Conservation (phyloP, 2,329 filamentous ascomycete genomes). For the Knufia petricola region DNA sequence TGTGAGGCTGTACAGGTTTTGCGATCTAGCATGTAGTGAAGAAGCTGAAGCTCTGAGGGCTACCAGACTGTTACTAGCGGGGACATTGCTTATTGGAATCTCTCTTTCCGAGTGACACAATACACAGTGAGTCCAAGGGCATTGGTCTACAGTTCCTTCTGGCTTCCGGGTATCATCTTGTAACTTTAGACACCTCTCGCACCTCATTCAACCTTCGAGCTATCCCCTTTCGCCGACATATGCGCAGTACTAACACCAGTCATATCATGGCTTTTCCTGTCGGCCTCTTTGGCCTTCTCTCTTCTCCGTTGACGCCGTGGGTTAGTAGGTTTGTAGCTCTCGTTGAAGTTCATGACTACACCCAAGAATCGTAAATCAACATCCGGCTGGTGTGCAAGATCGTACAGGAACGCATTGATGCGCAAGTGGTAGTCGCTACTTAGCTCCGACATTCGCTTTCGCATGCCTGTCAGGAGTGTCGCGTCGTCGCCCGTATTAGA, state of each 20-base stretch:
- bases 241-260: neutral
- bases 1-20: too few relatives aligned
- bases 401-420: conserved; percentile 74
- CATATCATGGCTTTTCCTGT: conserved; percentile 1
- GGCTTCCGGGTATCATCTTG: too few relatives aligned
- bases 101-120: too few relatives aligned
- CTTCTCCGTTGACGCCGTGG: conserved; percentile 43
- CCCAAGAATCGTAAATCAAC: conserved; percentile 92
- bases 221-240: conserved; percentile 13
- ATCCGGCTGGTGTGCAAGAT: conserved; percentile 86
- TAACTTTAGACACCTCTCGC: too few relatives aligned
- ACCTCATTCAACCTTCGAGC: neutral
- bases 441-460: conserved; percentile 62
- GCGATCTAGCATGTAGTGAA: too few relatives aligned
- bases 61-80: too few relatives aligned
- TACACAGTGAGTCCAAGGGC: too few relatives aligned
- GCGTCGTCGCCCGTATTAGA: conserved; percentile 33
- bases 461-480: conserved; percentile 63
- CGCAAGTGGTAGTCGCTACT: conserved; percentile 66
- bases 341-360: conserved; percentile 98
- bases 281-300: conserved; percentile 27
- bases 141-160: too few relatives aligned
- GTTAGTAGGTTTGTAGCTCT: conserved; percentile 74
- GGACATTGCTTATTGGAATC: too few relatives aligned
- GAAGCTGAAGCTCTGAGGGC: too few relatives aligned